phyloP scores from a whole-genome alignment of 2,329 filamentous ascomycete species.

The Ceratocystis cubensis region DNA sequence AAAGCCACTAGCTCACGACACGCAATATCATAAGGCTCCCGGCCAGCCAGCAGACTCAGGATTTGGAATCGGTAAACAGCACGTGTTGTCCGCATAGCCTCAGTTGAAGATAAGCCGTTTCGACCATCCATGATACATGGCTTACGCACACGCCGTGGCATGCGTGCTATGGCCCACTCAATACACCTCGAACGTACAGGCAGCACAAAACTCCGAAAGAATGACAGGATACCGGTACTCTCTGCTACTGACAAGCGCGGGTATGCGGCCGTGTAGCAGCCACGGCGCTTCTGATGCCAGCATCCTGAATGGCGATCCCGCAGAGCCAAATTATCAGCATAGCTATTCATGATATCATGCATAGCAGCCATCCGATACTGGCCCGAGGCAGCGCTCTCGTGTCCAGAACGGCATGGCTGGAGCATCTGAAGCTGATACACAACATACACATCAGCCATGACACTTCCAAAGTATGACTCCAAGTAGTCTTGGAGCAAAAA shows the following conservation, averaged over 20 bases:
- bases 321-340: slow-evolving; percentile 2
- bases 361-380: slow-evolving; percentile 11
- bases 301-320: background rate
- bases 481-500: slow-evolving; percentile 16
- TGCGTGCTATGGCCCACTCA: slow-evolving; percentile 12
- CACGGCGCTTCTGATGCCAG: background rate
- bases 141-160: slow-evolving; percentile 6
- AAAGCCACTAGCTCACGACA: slow-evolving; percentile 1
- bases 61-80: slow-evolving; percentile 20
- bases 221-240: slow-evolving; percentile 14
- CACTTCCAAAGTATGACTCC: slow-evolving; percentile 12
- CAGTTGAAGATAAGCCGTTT: background rate
- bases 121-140: background rate
- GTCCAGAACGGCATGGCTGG: slow-evolving; percentile 6
- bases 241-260: slow-evolving; percentile 11
- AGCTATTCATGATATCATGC: background rate
- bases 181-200: slow-evolving; percentile 12
- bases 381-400: background rate
- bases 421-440: slow-evolving; percentile 19
- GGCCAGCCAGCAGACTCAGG: slow-evolving; percentile 10
- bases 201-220: slow-evolving; percentile 15
- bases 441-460: slow-evolving; percentile 16
- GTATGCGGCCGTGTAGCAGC: background rate
- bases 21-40: background rate
- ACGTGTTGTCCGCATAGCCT: slow-evolving; percentile 13